Evolutionary conservation across 352 stramenopile species (phyloP).

Genomic region (Thraustochytrium sp.): DNA sequence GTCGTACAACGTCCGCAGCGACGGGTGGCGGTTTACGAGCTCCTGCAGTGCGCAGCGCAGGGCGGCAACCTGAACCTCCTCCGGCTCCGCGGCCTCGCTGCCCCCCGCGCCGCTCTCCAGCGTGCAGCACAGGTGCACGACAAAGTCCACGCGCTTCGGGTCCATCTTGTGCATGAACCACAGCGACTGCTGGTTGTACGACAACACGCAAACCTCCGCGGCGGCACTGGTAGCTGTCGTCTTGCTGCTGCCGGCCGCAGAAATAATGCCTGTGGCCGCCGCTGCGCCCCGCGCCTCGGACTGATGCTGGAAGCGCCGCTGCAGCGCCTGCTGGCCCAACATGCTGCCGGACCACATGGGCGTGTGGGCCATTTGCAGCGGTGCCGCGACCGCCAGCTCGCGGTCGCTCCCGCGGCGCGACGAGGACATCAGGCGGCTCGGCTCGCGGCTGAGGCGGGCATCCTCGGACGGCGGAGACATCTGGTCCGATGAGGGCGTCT

Average conservation of each 20-base stretch:
- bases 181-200: constrained; percentile 39
- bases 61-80: neutral
- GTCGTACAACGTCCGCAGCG: constrained; percentile 25
- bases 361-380: neutral
- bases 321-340: neutral
- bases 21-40: constrained; percentile 20
- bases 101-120: neutral
- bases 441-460: neutral
- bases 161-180: constrained; percentile 42
- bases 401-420: too few species aligned
- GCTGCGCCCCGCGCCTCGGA: neutral
- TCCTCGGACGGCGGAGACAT: too few species aligned
- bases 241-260: neutral
- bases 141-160: constrained; percentile 18
- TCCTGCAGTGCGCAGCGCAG: neutral
- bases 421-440: too few species aligned
- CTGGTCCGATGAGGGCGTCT: neutral
- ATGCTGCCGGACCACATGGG: neutral
- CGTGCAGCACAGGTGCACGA: constrained; percentile 22
- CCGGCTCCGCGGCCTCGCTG: neutral
- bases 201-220: constrained; percentile 11
- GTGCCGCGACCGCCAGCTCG: neutral
- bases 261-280: neutral
- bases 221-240: neutral
- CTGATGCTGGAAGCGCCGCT: neutral